phyloP scores from a whole-genome alignment of 139 green algal genomes.

The Chlamydomonas sp. region DNA sequence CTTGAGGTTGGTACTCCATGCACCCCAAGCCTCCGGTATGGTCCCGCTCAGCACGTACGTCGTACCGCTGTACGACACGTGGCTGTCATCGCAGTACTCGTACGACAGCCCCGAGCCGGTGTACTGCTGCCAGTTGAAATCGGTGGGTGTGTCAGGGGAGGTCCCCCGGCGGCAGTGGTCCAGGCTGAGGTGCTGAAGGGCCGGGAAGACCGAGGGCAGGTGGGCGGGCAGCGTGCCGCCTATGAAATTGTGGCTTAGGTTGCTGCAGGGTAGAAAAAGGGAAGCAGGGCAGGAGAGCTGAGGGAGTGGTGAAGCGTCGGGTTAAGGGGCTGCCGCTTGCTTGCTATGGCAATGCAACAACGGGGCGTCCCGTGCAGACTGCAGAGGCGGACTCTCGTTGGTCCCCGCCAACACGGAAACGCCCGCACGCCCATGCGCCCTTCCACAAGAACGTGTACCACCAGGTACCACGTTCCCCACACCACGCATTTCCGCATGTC shows the following conservation, averaged over 20 bases:
- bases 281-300: background rate
- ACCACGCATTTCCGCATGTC: too few species aligned
- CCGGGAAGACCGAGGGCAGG: constrained; percentile 17
- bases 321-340: too few species aligned
- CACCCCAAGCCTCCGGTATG: background rate
- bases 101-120: background rate
- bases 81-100: background rate
- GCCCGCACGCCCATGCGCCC: too few species aligned
- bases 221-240: constrained; percentile 17
- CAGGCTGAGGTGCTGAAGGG: constrained; percentile 16
- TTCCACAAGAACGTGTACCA: too few species aligned
- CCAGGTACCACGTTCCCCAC: too few species aligned
- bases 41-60: background rate
- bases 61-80: background rate
- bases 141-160: too few species aligned
- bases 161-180: constrained; percentile 20
- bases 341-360: too few species aligned
- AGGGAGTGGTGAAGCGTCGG: too few species aligned
- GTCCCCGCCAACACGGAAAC: too few species aligned
- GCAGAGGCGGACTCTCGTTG: too few species aligned
- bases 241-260: constrained; percentile 27
- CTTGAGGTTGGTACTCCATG: background rate
- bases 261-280: background rate
- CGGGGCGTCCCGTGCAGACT: too few species aligned
- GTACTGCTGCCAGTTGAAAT: constrained; percentile 10